Conservation (phyloP, 345 rosid species). For the Murraya paniculata region DNA sequence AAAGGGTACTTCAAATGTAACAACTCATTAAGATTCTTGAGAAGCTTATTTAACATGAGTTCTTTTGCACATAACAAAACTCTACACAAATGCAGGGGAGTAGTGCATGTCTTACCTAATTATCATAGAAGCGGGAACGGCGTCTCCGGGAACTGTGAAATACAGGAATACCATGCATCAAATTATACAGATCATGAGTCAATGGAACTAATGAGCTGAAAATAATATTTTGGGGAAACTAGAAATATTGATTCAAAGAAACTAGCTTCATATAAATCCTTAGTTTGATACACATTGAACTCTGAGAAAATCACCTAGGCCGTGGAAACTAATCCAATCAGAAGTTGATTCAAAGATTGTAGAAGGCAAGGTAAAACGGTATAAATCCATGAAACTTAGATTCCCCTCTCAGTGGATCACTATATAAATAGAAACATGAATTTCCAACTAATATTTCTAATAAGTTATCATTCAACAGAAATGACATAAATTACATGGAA, state of each 20-base stretch:
- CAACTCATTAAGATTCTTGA: not conserved
- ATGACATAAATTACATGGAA: not conserved
- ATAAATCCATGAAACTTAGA: not conserved
- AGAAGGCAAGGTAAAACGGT: not conserved
- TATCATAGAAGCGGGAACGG: conserved; percentile 70
- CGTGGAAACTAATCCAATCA: not conserved
- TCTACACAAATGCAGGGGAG: not conserved
- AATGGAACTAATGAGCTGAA: conserved; percentile 2
- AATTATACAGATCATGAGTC: not conserved
- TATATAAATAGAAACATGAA: not conserved
- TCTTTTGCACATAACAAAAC: not conserved
- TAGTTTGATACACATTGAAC: not conserved
- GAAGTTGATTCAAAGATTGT: not conserved
- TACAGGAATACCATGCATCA: conserved; percentile 13
- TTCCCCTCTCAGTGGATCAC: not conserved
- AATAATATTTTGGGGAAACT: not conserved
- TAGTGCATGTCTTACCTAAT: conserved; percentile 50
- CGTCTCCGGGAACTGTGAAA: conserved; percentile 70
- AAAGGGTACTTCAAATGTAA: not conserved
- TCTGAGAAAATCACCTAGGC: conserved; percentile 4
- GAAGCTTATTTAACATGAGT: not conserved
- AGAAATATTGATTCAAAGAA: not conserved
- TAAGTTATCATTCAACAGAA: not conserved
- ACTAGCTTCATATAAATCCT: not conserved
- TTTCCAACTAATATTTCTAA: not conserved